Evolutionary conservation across 176 grass and related monocot genomes (phyloP).

Genomic region (Guadua angustifolia): DNA sequence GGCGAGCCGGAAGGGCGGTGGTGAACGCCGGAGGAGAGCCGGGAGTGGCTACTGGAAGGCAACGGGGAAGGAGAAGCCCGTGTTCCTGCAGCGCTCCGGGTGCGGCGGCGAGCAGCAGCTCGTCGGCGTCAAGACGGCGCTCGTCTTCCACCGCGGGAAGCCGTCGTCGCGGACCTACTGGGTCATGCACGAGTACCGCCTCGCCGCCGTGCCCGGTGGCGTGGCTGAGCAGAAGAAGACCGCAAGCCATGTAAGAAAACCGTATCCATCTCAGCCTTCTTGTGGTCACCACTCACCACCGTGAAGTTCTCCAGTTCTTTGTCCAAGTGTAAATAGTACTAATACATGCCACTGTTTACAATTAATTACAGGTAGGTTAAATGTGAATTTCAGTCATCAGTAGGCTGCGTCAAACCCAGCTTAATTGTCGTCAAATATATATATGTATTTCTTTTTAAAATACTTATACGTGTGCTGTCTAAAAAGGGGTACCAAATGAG

Average conservation of each 20-base stretch:
- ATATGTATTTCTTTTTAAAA: too few species aligned
- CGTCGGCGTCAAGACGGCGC: slow-evolving; percentile 69
- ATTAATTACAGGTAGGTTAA: not conserved
- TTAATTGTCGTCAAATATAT: not conserved
- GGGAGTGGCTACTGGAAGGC: slow-evolving; percentile 72
- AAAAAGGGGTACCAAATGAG: not conserved
- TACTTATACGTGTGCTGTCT: not conserved
- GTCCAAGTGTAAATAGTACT: not conserved
- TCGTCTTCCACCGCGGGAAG: slow-evolving; percentile 57
- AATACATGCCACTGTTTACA: not conserved
- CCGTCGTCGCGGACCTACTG: slow-evolving; percentile 57
- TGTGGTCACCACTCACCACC: not conserved
- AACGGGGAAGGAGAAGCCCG: slow-evolving; percentile 59
- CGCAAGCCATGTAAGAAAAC: slow-evolving; percentile 44
- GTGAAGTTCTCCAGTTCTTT: not conserved
- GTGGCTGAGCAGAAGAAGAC: slow-evolving; percentile 1
- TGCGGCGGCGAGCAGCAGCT: slow-evolving; percentile 33
- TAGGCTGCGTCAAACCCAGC: not conserved
- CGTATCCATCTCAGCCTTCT: not conserved
- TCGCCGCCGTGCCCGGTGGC: slow-evolving; percentile 30
- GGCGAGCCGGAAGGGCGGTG: slow-evolving; percentile 12
- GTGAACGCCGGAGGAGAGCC: slow-evolving; percentile 34
- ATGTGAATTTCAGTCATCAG: not conserved
- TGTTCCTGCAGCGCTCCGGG: slow-evolving; percentile 45
- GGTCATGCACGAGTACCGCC: slow-evolving; percentile 84